Percentiles rank a stretch among this genome's conserved stretches.
Conservation (phyloP, 1,284 basidiomycete genomes). For the Leccinum huronense region DNA sequence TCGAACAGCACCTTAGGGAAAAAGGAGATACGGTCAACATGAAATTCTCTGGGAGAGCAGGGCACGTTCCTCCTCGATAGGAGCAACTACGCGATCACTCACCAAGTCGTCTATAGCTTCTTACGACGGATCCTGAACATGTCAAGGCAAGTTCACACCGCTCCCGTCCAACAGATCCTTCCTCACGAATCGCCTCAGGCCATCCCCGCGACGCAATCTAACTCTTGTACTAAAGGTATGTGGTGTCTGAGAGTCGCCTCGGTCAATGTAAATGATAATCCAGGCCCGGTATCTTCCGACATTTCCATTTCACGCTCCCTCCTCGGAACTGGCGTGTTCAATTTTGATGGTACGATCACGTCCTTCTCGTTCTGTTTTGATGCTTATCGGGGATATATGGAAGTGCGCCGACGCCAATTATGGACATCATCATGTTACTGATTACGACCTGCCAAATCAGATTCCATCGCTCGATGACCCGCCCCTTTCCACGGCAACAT, state of each 20-base stretch:
- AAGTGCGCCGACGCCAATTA: conserved; percentile 35
- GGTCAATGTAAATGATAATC: conserved; percentile 13
- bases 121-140: conserved; percentile 41
- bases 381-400: conserved; percentile 45
- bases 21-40: conserved; percentile 35
- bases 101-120: conserved; percentile 17
- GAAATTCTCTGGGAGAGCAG: conserved; percentile 35
- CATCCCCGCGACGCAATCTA: conserved; percentile 41
- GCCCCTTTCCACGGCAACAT: conserved; percentile 40
- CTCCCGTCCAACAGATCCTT: background rate
- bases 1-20: conserved; percentile 18
- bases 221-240: conserved; percentile 44
- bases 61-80: conserved; percentile 20
- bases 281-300: conserved; percentile 26
- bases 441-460: conserved; percentile 22
- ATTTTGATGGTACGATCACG: conserved; percentile 48
- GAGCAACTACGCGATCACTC: background rate
- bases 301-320: conserved; percentile 33
- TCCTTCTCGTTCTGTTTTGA: background rate
- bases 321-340: conserved; percentile 58
- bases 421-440: conserved; percentile 1
- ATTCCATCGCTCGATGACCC: conserved; percentile 58
- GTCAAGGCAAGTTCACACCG: conserved; percentile 34
- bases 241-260: background rate
- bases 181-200: conserved; percentile 23